Base-by-base conservation (phyloP, 1,139 yeast species). In the Nakaseomyces bracarensis region DNA sequence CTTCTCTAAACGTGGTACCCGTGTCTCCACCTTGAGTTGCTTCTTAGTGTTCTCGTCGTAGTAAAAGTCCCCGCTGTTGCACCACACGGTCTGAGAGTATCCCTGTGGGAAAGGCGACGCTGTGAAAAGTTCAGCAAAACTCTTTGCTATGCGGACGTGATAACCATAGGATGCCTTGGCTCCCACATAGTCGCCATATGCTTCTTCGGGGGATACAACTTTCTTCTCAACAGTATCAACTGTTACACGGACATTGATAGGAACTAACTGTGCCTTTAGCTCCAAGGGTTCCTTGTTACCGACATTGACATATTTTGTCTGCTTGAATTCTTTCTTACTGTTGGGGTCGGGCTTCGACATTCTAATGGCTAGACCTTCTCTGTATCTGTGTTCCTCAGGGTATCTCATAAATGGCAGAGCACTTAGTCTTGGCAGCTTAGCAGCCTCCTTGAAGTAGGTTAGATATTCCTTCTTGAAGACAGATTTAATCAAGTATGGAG, bases 241-340 rank as follows among this genome's bases (percentile, higher is more conserved):
- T 0, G 95, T 84, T 5, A 87, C 95, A 50, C 95, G 66, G 4
- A 82, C 84, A 52, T 82, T 79, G 1, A 77, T 74, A 1, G 95
- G 95, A 1, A 85, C 79, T 47, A 79, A 78, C 46, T 75, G 77
- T 3, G 72, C 68, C 15, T 63, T 67, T 45, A 87, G 67, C 56
- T 78, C 80, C 30, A 85, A 52, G 5, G 78, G 69, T 43, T 72
- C 65, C 1, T 68, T 65, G 40, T 69, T 72, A 1, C 96, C 96
- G 40, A 86, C 70, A 54, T 85, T 85, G 39, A 87, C 82, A 55
- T 70, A 83, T 50, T 77, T 79, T 8, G 96, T 85, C 35, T 66
- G 65, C 33, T 75, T 70, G 46, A 75, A 67, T 45, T 76, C 76
- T 53, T 74, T 72, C 15, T 67, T 68, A 23, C 48, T 43, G 27